These are phyloP conservation scores for Penicillium salamii DNA, from an alignment of 495 filamentous ascomycete genomes.

Conservation along the genomic window DNA sequence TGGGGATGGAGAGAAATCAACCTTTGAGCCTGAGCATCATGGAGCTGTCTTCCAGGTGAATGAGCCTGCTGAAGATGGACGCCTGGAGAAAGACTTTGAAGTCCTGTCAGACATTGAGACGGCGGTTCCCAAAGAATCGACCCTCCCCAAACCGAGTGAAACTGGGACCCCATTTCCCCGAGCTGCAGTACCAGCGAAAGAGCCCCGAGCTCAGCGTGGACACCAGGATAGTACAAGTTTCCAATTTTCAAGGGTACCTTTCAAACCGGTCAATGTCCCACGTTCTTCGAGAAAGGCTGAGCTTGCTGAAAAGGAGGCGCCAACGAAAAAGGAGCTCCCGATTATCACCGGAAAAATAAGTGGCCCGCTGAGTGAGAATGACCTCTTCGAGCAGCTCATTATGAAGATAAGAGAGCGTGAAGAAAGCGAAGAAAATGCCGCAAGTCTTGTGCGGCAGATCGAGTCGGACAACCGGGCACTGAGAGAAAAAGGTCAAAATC, in stretches of 20 bases:
- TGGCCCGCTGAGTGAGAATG: constrained; percentile 29
- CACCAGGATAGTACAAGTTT: neutral
- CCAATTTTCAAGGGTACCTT: neutral
- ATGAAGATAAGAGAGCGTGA: constrained; percentile 33
- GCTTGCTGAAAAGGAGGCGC: constrained; percentile 6
- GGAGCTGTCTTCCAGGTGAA: neutral
- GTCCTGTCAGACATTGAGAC: too few relatives aligned
- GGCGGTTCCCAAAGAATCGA: too few relatives aligned
- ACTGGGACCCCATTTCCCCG: neutral
- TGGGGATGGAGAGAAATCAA: neutral
- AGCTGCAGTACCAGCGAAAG: neutral
- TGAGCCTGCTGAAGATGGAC: neutral
- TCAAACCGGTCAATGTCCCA: constrained; percentile 2
- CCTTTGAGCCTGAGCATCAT: neutral
- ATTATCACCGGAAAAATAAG: neutral
- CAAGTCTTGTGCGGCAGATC: constrained; percentile 22
- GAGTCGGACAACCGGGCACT: constrained; percentile 21
- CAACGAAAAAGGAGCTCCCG: neutral
- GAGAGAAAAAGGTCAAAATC: constrained; percentile 23
- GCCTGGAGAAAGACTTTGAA: too few relatives aligned
- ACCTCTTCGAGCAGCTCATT: constrained; percentile 38
- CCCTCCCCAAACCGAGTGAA: neutral
- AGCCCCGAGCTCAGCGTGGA: neutral
- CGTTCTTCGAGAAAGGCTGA: constrained; percentile 15
- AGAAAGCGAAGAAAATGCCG: constrained; percentile 27